Base-by-base conservation (phyloP, 2,329 filamentous ascomycete genomes). In the Colletotrichum lini region DNA sequence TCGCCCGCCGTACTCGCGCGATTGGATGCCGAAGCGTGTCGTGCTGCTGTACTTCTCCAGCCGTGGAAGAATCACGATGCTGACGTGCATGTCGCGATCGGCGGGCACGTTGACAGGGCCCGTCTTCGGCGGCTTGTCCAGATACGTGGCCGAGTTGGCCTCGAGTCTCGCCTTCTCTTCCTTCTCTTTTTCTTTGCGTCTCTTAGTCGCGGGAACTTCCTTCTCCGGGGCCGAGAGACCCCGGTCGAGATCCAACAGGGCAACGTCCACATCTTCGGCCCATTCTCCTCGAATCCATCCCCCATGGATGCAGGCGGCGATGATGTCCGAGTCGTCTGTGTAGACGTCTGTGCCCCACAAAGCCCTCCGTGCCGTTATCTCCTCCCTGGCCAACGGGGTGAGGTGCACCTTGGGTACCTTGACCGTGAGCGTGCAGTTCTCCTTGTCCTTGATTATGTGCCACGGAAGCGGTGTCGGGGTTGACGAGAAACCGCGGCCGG, bases 331-430 rank as follows among this genome's bases (percentile, higher is more conserved):
- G 81, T 99, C 96, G 76, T 99, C 96, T 0, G 95, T 97, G 79
- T 98, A 98, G 8, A 99, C 89, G 47, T 97, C 95, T 0, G 94
- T 96, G 1, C 96, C 96, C 95, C 96, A 99, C 0, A 99, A 81
- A 9, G 94, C 93, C 23, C 93, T 89, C 44, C 94, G 89, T 9
- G 90, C 84, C 13, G 95, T 97, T 62, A 98, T 95, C 75, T 97
- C 94, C 78, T 96, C 93, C 40, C 96, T 89, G 30, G 93, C 89
- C 9, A 86, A 82, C 0, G 90, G 81, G 10, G 89, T 89, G 9
- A 99, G 85, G 76, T 96, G 94, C 58, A 93, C 89, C 38, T 93
- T 90, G 2, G 95, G 93, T 8, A 99, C 91, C 76, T 96, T 94
- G 72, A 99, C 88, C 0, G 94, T 98, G 73, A 97, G 90, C 0